phyloP scores from a whole-genome alignment of 2,329 filamentous ascomycete species.

The Ustulina deusta region DNA sequence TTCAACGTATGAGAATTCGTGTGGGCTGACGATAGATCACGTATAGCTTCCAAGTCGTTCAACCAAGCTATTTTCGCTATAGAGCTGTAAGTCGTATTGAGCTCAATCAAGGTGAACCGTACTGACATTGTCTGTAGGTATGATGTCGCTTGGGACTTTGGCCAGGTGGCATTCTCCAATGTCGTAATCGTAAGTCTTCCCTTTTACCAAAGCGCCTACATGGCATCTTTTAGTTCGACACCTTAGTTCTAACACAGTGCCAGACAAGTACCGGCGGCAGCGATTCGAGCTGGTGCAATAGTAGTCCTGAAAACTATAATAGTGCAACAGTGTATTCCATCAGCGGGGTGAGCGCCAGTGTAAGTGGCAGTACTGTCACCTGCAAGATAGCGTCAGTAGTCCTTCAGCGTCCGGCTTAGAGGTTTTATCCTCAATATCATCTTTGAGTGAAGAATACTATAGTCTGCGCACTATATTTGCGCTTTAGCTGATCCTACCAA shows the following conservation, averaged over 20 bases:
- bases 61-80: conserved; percentile 58
- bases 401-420: conserved; percentile 48
- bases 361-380: conserved; percentile 55
- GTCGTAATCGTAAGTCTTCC: conserved; percentile 61
- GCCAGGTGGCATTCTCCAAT: conserved; percentile 55
- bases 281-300: conserved; percentile 52
- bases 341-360: conserved; percentile 50
- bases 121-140: conserved; percentile 39
- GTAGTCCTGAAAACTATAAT: conserved; percentile 55
- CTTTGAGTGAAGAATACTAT: background rate
- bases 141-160: conserved; percentile 56
- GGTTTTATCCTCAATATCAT: background rate
- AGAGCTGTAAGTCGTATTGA: conserved; percentile 50
- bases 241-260: conserved; percentile 25
- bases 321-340: conserved; percentile 53
- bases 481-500: too few relatives aligned
- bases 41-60: conserved; percentile 52
- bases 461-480: too few relatives aligned
- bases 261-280: conserved; percentile 47
- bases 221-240: background rate
- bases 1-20: conserved; percentile 1
- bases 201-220: background rate
- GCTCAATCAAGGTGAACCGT: background rate
- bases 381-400: conserved; percentile 62
- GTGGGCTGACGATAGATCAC: conserved; percentile 3